Conservation (phyloP, 495 filamentous ascomycete species). For the Extremus antarcticus region DNA sequence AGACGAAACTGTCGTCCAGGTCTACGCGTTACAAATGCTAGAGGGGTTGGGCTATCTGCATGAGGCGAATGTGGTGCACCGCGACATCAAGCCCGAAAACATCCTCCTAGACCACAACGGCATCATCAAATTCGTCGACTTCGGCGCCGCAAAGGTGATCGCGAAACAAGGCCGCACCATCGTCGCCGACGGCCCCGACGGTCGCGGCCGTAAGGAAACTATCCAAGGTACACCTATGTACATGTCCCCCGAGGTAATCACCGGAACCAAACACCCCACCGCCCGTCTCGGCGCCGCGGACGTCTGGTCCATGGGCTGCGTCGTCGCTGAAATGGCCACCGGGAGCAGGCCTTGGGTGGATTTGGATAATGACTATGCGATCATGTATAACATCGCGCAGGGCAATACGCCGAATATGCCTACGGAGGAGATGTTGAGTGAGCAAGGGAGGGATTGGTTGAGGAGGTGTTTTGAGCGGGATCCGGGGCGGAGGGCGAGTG, state of each 20-base stretch:
- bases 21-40: constrained; percentile 90
- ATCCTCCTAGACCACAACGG: constrained; percentile 96
- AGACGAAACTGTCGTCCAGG: constrained; percentile 95
- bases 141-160: constrained; percentile 95
- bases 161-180: constrained; percentile 86
- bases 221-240: constrained; percentile 99
- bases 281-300: constrained; percentile 81
- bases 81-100: constrained; percentile 96
- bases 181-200: constrained; percentile 45
- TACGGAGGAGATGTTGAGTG: constrained; percentile 68
- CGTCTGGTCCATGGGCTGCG: constrained; percentile 94
- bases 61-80: constrained; percentile 78
- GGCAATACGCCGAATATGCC: constrained; percentile 86
- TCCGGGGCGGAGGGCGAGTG: constrained; percentile 64
- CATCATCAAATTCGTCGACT: constrained; percentile 98
- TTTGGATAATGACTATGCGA: constrained; percentile 98
- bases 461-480: constrained; percentile 80
- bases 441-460: constrained; percentile 77
- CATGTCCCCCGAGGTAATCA: constrained; percentile 98
- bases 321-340: constrained; percentile 95
- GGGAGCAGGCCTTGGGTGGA: constrained; percentile 93
- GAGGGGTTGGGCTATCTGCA: constrained; percentile 94
- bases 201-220: constrained; percentile 49
- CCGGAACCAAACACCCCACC: constrained; percentile 50
- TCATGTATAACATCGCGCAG: constrained; percentile 99